phyloP scores from a whole-genome alignment of 371 early-diverging fungal genomes.

The Rhizopus sp. region DNA sequence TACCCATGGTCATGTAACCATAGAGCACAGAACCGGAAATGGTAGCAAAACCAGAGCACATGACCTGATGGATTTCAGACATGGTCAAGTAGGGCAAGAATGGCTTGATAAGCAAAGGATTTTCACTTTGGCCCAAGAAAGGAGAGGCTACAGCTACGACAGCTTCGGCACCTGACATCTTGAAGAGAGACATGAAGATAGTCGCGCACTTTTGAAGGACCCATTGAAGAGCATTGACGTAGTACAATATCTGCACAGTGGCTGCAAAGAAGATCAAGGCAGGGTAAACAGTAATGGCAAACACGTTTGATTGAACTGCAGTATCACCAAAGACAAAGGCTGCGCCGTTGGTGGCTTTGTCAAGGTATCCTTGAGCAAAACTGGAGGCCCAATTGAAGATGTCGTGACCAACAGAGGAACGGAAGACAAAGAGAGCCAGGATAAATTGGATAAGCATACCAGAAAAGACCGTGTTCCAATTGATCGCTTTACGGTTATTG shows the following conservation, averaged over 20 bases:
- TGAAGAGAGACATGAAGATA: conserved; percentile 70
- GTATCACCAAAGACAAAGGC: conserved; percentile 68
- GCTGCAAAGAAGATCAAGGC: conserved; percentile 89
- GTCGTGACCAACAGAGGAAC: conserved; percentile 73
- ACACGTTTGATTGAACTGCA: conserved; percentile 41
- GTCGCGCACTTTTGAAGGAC: conserved; percentile 70
- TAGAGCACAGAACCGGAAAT: conserved; percentile 91
- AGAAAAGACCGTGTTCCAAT: conserved; percentile 77
- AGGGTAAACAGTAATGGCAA: conserved; percentile 78
- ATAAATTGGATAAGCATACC: conserved; percentile 82
- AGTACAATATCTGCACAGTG: conserved; percentile 84
- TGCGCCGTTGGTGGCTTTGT: conserved; percentile 67
- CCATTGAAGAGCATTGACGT: conserved; percentile 86
- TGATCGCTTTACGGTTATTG: conserved; percentile 60
- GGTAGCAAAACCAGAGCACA: conserved; percentile 93
- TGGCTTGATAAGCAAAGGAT: conserved; percentile 80
- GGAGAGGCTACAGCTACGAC: conserved; percentile 87
- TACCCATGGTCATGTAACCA: conserved; percentile 71
- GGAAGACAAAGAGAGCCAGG: conserved; percentile 81
- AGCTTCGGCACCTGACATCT: conserved; percentile 87
- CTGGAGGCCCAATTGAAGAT: conserved; percentile 76
- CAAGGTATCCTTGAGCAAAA: conserved; percentile 68
- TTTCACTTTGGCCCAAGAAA: conserved; percentile 85
- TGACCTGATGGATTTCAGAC: conserved; percentile 86
- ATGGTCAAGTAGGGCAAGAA: conserved; percentile 84